These are phyloP conservation scores for Irineochytrium annulatum DNA, from an alignment of 192 early-diverging fungal species.

Conservation along the genomic window DNA sequence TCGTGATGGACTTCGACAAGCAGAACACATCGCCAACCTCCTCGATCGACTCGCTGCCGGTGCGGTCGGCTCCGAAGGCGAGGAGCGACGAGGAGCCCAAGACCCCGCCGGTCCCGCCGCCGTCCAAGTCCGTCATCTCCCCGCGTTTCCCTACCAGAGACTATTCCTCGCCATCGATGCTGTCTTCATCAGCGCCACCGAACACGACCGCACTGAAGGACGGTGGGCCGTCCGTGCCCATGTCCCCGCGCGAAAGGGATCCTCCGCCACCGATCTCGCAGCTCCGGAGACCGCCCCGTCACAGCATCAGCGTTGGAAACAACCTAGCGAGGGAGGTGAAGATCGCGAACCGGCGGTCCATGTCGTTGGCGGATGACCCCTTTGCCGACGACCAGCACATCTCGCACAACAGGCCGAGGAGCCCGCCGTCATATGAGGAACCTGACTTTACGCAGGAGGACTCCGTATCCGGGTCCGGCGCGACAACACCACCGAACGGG, in stretches of 20 bases:
- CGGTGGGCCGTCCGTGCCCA: background rate
- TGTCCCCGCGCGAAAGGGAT: background rate
- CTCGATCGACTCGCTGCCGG: too few species aligned
- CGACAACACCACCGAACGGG: background rate
- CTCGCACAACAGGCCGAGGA: background rate
- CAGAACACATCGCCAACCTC: background rate
- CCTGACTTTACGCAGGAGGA: background rate
- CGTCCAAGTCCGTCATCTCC: background rate
- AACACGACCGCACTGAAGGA: background rate
- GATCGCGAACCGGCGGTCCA: background rate
- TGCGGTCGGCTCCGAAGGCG: background rate
- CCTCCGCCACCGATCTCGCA: background rate
- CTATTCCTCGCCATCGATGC: too few species aligned
- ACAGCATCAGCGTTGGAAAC: background rate
- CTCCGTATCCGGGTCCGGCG: background rate
- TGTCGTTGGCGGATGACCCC: constrained; percentile 3
- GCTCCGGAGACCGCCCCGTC: background rate
- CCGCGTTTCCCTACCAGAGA: too few species aligned
- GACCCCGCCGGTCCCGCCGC: background rate
- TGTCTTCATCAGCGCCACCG: background rate
- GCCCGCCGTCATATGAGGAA: background rate
- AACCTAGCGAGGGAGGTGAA: background rate
- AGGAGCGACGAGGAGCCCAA: background rate
- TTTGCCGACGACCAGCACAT: background rate
- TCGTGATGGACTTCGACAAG: background rate